These are phyloP conservation scores for Pichia paraexigua DNA, from an alignment of 805 yeast species.

Conservation along the genomic window DNA sequence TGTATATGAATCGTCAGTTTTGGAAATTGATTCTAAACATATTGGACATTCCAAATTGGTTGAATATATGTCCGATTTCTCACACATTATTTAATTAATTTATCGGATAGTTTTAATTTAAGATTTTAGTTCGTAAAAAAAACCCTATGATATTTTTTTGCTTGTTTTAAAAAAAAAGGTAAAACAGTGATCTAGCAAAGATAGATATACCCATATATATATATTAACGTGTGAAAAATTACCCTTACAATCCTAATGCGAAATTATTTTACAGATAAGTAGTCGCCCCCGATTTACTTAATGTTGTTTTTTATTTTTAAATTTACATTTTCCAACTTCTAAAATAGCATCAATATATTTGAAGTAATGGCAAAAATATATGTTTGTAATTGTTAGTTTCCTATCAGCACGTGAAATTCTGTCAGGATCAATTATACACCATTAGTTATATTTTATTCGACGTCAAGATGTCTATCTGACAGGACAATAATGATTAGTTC, in stretches of 20 bases:
- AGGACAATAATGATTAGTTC: slow-evolving; percentile 21
- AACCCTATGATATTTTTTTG: too few species aligned
- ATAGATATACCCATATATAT: too few species aligned
- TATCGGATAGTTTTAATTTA: too few species aligned
- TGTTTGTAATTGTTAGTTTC: slow-evolving; percentile 48
- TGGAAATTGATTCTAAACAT: slow-evolving; percentile 25
- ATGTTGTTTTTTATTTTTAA: too few species aligned
- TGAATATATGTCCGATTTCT: background rate
- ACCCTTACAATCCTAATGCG: too few species aligned
- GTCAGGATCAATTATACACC: slow-evolving; percentile 33
- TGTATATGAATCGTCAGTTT: slow-evolving; percentile 17
- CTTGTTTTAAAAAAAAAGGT: too few species aligned
- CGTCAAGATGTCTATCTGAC: slow-evolving; percentile 19
- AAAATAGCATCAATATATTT: background rate
- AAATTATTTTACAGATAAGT: too few species aligned
- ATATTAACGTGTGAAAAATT: too few species aligned
- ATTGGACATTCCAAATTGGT: slow-evolving; percentile 22
- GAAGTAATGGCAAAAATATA: slow-evolving; percentile 54
- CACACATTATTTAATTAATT: background rate
- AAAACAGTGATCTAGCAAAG: too few species aligned
- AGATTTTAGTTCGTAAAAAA: too few species aligned
- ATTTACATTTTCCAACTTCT: background rate
- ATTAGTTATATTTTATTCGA: slow-evolving; percentile 22
- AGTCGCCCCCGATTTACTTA: too few species aligned
- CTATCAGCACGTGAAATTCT: slow-evolving; percentile 35